Base-by-base conservation (phyloP, 768 basidiomycete genomes). In the Rhodotorula paludigena region DNA sequence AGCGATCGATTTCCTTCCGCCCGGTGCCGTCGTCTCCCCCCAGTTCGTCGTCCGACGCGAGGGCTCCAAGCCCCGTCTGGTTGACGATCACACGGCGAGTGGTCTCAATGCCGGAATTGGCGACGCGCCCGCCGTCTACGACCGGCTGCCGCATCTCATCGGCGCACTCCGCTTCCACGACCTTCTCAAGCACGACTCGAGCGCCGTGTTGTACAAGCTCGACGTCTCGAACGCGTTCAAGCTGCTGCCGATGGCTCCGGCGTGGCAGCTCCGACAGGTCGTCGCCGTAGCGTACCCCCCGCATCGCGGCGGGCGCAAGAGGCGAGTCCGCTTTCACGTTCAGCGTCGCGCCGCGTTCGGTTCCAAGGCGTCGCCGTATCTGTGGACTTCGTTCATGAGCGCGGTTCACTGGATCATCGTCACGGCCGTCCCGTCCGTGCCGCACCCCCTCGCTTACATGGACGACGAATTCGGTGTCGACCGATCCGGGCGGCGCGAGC, bases 181-280 rank as follows among this genome's bases (percentile, higher is more conserved):
- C 21, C 8, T 30, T 16, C 20, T 48, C 25, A 8, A 58, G 38
- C 56, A 11, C 1, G 21, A 12, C 1, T 12, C 5, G n/a, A 30
- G 20, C 32, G 48, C 48, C 8, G 28, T 41, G 5, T 38, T 60
- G 20, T 60, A 5, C n/a, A 52, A 52, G 38, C 35, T 32, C 36
- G 49, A 60, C 59, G 49, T 60, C 28, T 8, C 25, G 14, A 6
- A 25, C 18, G 59, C 59, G 2, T 60, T 60, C 49, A 60, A 60
- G 49, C 36, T 52, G 10, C 38, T 60, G 1, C 18, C 21, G 11
- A 60, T 60, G 59, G 35, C 38, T 7, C 39, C 38, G 8, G 18
- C 5, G 10, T 60, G 59, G 59, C 59, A 60, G 39, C 5, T 42
- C 20, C 47, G 49, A 5, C 59, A 60, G 30, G 59, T 2, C 36